These are phyloP conservation scores for Rhododendron mucronatum DNA, from an alignment of 148 eudicot species.

Conservation along the genomic window DNA sequence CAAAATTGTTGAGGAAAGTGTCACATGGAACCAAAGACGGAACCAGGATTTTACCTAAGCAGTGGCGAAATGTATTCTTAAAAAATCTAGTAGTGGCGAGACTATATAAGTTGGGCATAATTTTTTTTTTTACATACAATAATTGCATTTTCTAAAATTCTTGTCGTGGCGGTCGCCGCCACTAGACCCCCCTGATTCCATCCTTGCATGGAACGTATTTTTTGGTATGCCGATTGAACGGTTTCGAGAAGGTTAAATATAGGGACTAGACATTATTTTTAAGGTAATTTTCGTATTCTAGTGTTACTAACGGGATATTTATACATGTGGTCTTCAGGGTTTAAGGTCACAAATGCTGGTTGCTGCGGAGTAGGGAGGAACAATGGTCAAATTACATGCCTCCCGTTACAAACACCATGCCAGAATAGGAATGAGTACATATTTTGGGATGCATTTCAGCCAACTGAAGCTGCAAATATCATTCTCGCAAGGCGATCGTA, in stretches of 20 bases:
- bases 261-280: background rate
- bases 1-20: background rate
- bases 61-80: too few species aligned
- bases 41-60: too few species aligned
- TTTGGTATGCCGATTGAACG: background rate
- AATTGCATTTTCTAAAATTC: too few species aligned
- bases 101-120: too few species aligned
- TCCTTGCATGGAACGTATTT: too few species aligned
- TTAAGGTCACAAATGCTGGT: constrained; percentile 65
- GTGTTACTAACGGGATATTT: background rate
- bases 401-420: constrained; percentile 54
- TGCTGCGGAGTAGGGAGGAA: constrained; percentile 93
- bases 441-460: constrained; percentile 82
- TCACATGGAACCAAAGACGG: too few species aligned
- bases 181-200: too few species aligned
- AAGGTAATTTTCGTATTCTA: background rate
- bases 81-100: too few species aligned
- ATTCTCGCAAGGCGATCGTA: constrained; percentile 48
- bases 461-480: constrained; percentile 56
- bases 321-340: constrained; percentile 35
- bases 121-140: too few species aligned
- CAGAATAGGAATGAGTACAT: constrained; percentile 35
- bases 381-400: constrained; percentile 84
- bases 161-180: too few species aligned
- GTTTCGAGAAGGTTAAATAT: background rate